phyloP scores from a whole-genome alignment of 257 asterid genomes.

The Marsdenia floribunda region DNA sequence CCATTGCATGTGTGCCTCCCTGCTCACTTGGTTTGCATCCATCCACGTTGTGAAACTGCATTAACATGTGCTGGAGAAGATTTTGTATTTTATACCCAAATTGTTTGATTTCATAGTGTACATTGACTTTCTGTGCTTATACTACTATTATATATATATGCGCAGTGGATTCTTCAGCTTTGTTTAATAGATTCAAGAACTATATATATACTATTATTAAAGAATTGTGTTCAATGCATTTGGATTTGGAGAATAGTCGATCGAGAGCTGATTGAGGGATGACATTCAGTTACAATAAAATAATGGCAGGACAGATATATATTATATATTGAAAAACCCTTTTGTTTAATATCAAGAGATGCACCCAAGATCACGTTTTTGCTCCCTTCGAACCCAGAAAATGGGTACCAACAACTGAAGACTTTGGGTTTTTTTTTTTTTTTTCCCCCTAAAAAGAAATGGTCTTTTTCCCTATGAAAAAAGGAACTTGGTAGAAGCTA shows the following conservation, averaged over 20 bases:
- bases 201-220: too few relatives aligned
- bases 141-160: neutral
- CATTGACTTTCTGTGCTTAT: neutral
- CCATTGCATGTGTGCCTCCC: too few relatives aligned
- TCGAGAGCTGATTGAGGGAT: neutral
- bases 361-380: neutral
- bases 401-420: neutral
- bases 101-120: constrained; percentile 1
- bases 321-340: too few relatives aligned
- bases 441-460: neutral
- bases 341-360: neutral
- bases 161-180: neutral
- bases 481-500: neutral
- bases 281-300: neutral
- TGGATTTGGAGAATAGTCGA: neutral
- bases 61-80: constrained; percentile 9
- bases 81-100: neutral
- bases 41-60: neutral
- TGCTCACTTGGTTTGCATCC: neutral
- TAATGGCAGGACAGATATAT: neutral
- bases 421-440: neutral
- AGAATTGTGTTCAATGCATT: neutral
- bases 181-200: neutral
- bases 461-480: neutral
- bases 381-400: neutral